A percentile compares a stretch with the other conserved stretches of the same genome.
Evolutionary conservation across 169 alveolate genomes (phyloP).

Genomic region (Ichthyophthirius multifiliis): DNA sequence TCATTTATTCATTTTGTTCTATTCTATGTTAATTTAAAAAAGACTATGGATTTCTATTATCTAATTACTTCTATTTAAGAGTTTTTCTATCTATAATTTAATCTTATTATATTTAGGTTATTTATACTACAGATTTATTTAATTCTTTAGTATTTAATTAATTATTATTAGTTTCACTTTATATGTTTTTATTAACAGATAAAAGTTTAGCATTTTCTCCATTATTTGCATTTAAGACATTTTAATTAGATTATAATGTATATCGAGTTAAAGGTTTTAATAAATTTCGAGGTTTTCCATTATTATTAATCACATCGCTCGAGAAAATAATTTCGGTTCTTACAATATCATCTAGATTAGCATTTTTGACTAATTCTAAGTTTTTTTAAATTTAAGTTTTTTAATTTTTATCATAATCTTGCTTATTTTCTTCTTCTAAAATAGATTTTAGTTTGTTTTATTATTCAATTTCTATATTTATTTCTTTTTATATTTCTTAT

Average conservation of each 20-base stretch:
- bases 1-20: neutral
- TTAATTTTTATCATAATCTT: neutral
- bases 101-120: neutral
- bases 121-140: too few species aligned
- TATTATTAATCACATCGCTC: too few species aligned
- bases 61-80: neutral
- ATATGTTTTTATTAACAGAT: too few species aligned
- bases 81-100: slow-evolving; percentile 12
- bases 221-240: too few species aligned
- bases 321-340: neutral
- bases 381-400: neutral
- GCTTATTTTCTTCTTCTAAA: neutral
- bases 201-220: too few species aligned
- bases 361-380: too few species aligned
- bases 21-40: neutral
- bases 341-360: neutral
- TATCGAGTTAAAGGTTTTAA: too few species aligned
- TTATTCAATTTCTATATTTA: neutral
- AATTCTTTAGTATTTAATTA: too few species aligned
- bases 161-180: too few species aligned
- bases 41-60: neutral
- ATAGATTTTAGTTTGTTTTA: neutral
- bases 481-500: slow-evolving; percentile 3
- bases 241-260: too few species aligned
- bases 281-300: too few species aligned